phyloP scores from a whole-genome alignment of 2,329 filamentous ascomycete species.

The Triangularia setosa region DNA sequence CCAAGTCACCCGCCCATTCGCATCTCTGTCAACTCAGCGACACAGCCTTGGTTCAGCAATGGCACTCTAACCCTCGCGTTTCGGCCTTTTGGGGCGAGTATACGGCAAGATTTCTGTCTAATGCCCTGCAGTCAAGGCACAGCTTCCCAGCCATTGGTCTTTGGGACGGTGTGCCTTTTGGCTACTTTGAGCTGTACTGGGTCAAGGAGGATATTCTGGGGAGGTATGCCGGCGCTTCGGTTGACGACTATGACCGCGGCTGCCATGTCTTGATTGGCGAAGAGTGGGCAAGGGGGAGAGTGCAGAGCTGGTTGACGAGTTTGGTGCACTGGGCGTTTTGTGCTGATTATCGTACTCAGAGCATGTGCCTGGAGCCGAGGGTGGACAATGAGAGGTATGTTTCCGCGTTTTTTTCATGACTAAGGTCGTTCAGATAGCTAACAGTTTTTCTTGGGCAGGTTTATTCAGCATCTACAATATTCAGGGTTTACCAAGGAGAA shows the following conservation, averaged over 20 bases:
- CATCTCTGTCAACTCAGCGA: conserved; percentile 48
- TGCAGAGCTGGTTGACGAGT: conserved; percentile 77
- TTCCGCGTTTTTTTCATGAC: neutral
- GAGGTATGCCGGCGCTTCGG: conserved; percentile 54
- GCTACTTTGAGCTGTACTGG: conserved; percentile 98
- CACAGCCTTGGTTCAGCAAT: conserved; percentile 65
- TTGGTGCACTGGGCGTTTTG: conserved; percentile 83
- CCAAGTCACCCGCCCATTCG: conserved; percentile 33
- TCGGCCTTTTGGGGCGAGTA: conserved; percentile 77
- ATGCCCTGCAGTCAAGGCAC: conserved; percentile 62
- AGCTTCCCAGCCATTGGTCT: conserved; percentile 88
- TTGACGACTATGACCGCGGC: conserved; percentile 80
- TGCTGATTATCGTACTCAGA: conserved; percentile 75
- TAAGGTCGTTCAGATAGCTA: neutral
- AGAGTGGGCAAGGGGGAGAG: conserved; percentile 81
- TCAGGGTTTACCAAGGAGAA: conserved; percentile 82
- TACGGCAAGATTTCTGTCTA: conserved; percentile 62
- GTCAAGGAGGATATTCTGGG: conserved; percentile 86
- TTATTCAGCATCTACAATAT: conserved; percentile 66
- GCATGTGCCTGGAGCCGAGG: conserved; percentile 80
- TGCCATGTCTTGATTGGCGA: conserved; percentile 88
- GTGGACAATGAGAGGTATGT: conserved; percentile 84
- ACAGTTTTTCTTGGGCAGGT: conserved; percentile 40
- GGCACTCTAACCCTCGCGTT: conserved; percentile 86
- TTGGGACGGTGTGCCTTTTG: conserved; percentile 94